Conservation (phyloP, 768 basidiomycete genomes). For the Leccinum longicurvipes region DNA sequence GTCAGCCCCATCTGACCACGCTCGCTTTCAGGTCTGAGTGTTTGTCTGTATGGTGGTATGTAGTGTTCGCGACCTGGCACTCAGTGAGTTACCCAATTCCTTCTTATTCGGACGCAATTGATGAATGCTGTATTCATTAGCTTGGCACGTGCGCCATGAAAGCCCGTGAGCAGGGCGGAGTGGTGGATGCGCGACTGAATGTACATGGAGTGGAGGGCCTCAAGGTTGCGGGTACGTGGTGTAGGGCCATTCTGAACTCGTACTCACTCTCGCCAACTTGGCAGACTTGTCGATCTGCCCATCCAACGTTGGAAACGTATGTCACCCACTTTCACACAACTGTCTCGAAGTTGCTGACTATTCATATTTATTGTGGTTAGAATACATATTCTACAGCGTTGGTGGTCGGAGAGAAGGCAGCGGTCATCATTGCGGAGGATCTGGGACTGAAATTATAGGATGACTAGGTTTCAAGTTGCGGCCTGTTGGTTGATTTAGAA, state of each 20-base stretch:
- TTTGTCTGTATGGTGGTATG: background rate
- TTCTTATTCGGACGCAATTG: background rate
- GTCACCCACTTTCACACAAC: background rate
- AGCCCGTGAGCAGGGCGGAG: slow-evolving; percentile 3
- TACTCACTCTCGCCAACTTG: background rate
- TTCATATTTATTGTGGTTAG: background rate
- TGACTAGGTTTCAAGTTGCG: too few species aligned
- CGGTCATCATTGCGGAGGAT: background rate
- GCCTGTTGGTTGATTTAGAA: too few species aligned
- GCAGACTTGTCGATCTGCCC: slow-evolving; percentile 5
- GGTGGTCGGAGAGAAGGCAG: background rate
- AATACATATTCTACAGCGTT: background rate
- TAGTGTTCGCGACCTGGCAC: background rate
- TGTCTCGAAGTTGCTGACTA: background rate
- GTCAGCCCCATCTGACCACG: background rate
- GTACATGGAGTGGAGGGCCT: slow-evolving; percentile 13
- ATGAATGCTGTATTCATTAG: background rate
- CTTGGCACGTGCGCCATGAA: slow-evolving; percentile 66
- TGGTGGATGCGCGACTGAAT: slow-evolving; percentile 11
- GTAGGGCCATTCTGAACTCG: too few species aligned
- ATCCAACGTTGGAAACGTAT: slow-evolving; percentile 9
- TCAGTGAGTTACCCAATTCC: background rate
- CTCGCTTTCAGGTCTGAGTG: background rate
- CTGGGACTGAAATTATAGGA: background rate
- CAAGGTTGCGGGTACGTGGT: slow-evolving; percentile 14